Base-by-base conservation (phyloP, 192 early-diverging fungal species). In the Coemansia sp. region DNA sequence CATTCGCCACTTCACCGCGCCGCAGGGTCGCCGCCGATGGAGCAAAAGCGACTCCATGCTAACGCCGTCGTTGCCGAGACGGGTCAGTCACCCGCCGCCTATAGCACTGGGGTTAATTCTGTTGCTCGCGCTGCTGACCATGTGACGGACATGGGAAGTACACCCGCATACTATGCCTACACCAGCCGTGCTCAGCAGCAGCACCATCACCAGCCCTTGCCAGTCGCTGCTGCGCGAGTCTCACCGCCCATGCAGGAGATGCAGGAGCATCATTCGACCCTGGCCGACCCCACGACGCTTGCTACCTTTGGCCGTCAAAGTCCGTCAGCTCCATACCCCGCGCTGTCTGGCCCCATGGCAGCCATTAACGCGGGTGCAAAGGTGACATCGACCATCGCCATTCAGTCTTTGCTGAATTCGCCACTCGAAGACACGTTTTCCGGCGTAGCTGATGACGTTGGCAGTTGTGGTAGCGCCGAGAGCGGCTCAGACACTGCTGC, bases 341-440 rank as follows among this genome's bases (percentile, higher is more conserved):
- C 33, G 69, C 70, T 39, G 41, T 69, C 58, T 29, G 43, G 34
- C 43, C 68, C 68, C n/a, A 13, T 61, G 9, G 67, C 40, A 38
- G 39, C 31, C 24, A n/a, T 62, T 31, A 20, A 18, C 31, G 33
- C 55, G 10, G 64, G 40, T 6, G 58, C 63, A 5, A 11, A 62
- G 6, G 65, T 64, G 13, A 27, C 74, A 3, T 76, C 76, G 10
- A 63, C 72, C 31, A 72, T 83, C 31, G 70, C 80, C 43, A 83
- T 83, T 24, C 80, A 78, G 64, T 78, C 75, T 40, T 50, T 83
- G 72, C 53, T 83, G 44, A 83, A 83, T 58, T 72, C 80, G 2
- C 74, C 79, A 16, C 46, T 70, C 11, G 74, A 70, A 16, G 53
- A 55, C 11, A 52, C 49, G 29, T 41, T 41, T 34, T 49, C 40